Conservation (phyloP, 352 stramenopile genomes). For the Elongisporangium undulatum region DNA sequence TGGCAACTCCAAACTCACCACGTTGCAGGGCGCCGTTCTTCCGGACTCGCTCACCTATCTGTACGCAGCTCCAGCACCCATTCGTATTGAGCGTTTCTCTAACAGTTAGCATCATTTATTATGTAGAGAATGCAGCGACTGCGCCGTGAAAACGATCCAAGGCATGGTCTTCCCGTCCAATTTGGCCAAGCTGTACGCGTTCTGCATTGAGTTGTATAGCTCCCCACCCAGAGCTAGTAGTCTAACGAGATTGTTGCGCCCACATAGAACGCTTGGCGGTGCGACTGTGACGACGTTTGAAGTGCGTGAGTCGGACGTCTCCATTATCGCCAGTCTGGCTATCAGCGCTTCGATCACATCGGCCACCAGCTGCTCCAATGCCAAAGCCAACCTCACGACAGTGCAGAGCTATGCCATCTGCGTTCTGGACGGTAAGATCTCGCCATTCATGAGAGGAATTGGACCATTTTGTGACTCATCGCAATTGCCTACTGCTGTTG, state of each 20-base stretch:
- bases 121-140: not conserved
- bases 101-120: not conserved
- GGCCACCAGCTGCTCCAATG: slow-evolving; percentile 13
- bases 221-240: not conserved
- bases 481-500: slow-evolving; percentile 11
- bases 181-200: slow-evolving; percentile 14
- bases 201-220: not conserved
- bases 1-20: slow-evolving; percentile 35
- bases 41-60: slow-evolving; percentile 32
- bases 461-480: slow-evolving; percentile 22
- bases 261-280: slow-evolving; percentile 19
- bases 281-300: slow-evolving; percentile 24
- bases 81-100: not conserved
- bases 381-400: slow-evolving; percentile 6
- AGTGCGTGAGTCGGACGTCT: slow-evolving; percentile 23
- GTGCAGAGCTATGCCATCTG: slow-evolving; percentile 1
- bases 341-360: not conserved
- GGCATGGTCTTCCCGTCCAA: slow-evolving; percentile 24
- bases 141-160: slow-evolving; percentile 11
- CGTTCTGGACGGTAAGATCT: slow-evolving; percentile 5
- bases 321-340: slow-evolving; percentile 15
- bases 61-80: slow-evolving; percentile 7
- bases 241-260: not conserved
- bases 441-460: slow-evolving; percentile 11
- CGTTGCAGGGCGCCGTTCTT: slow-evolving; percentile 35